Conservation (phyloP, 2,329 filamentous ascomycete genomes). For the Sordariomycetes sp. region DNA sequence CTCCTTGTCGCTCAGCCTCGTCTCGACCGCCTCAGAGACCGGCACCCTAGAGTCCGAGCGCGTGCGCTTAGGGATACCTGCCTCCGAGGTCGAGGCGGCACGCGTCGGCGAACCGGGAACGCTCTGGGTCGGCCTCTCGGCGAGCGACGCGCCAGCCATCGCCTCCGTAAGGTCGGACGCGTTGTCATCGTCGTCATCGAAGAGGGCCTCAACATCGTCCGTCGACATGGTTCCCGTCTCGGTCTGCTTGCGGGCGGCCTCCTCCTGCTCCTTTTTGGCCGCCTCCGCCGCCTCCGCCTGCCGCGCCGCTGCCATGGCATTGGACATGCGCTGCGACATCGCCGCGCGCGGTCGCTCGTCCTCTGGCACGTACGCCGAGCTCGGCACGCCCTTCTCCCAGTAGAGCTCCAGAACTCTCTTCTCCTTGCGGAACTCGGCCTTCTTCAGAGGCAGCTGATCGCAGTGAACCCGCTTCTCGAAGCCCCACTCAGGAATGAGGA, state of each 20-base stretch:
- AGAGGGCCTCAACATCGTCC: constrained; percentile 88
- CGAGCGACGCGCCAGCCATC: constrained; percentile 81
- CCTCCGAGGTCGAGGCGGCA: constrained; percentile 52
- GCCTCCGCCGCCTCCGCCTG: constrained; percentile 77
- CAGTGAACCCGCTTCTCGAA: constrained; percentile 99
- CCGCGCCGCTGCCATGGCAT: constrained; percentile 64
- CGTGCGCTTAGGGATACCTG: constrained; percentile 59
- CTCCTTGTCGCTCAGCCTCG: constrained; percentile 82
- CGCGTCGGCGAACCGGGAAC: constrained; percentile 85
- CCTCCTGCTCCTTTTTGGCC: constrained; percentile 75
- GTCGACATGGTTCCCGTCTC: constrained; percentile 91
- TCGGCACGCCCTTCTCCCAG: constrained; percentile 99
- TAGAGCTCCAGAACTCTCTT: constrained; percentile 90
- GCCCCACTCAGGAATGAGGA: constrained; percentile 94
- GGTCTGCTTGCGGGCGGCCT: constrained; percentile 84
- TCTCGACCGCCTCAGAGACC: constrained; percentile 62
- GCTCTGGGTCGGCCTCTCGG: constrained; percentile 86
- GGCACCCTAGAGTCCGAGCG: constrained; percentile 90
- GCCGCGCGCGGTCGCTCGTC: constrained; percentile 87
- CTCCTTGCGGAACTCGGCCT: constrained; percentile 98
- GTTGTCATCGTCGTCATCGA: constrained; percentile 86
- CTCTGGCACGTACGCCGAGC: constrained; percentile 90
- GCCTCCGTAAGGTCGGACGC: constrained; percentile 82
- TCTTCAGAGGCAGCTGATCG: constrained; percentile 93
- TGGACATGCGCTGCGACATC: constrained; percentile 60